phyloP scores from a whole-genome alignment of 495 filamentous ascomycete species.

The Neurospora tetraspora region DNA sequence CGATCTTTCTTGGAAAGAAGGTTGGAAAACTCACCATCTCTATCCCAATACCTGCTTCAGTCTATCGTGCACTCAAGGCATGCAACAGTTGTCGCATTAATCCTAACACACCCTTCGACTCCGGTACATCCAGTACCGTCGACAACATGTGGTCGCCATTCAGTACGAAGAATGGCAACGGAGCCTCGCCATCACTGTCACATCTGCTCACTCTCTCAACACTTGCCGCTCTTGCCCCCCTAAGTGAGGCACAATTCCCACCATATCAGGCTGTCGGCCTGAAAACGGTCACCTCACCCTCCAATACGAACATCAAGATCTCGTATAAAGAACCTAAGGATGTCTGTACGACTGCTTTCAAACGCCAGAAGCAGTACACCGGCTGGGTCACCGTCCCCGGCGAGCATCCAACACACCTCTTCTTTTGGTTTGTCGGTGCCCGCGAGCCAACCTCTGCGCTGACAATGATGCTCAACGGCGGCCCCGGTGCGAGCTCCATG shows the following conservation, averaged over 20 bases:
- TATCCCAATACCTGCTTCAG: background rate
- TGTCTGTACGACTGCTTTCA: constrained; percentile 45
- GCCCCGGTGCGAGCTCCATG: constrained; percentile 53
- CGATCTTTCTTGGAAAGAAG: background rate
- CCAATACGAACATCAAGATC: constrained; percentile 49
- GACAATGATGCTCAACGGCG: constrained; percentile 63
- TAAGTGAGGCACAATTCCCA: constrained; percentile 7
- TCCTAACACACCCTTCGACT: background rate
- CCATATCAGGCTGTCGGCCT: constrained; percentile 17
- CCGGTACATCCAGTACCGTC: background rate
- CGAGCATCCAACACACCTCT: constrained; percentile 57
- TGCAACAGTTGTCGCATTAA: background rate
- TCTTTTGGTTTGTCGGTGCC: constrained; percentile 69
- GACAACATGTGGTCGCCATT: background rate
- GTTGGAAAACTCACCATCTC: background rate
- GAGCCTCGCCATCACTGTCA: background rate
- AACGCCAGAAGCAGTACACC: constrained; percentile 44
- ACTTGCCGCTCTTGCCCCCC: background rate
- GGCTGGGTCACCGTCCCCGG: constrained; percentile 38
- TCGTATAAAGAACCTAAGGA: constrained; percentile 47
- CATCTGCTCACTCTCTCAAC: background rate
- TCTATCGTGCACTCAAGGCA: background rate
- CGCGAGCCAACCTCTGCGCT: constrained; percentile 48
- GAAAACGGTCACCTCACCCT: constrained; percentile 44
- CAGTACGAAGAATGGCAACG: background rate